phyloP scores from a whole-genome alignment of 1,139 yeast genomes.

The Pichia sp. region DNA sequence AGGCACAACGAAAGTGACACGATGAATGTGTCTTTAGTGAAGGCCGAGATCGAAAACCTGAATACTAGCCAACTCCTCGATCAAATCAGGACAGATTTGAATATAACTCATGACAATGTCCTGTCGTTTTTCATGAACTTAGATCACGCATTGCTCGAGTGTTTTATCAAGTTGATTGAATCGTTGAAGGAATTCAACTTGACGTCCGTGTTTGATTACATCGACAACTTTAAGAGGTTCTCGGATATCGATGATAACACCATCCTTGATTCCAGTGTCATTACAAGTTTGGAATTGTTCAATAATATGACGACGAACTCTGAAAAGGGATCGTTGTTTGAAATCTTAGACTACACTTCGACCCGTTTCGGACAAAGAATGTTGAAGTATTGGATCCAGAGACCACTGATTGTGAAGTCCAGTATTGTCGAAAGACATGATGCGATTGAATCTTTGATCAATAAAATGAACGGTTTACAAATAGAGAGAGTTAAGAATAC shows the following conservation, averaged over 20 bases:
- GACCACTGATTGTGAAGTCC: slow-evolving; percentile 58
- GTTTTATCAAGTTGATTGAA: slow-evolving; percentile 46
- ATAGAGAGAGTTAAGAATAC: slow-evolving; percentile 51
- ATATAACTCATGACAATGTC: slow-evolving; percentile 9
- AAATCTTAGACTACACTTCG: slow-evolving; percentile 78
- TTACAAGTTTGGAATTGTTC: slow-evolving; percentile 73
- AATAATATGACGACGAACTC: slow-evolving; percentile 56
- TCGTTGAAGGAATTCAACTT: slow-evolving; percentile 66
- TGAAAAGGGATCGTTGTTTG: slow-evolving; percentile 66
- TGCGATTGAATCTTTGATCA: slow-evolving; percentile 58
- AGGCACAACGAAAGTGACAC: slow-evolving; percentile 8
- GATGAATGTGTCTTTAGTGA: slow-evolving; percentile 1
- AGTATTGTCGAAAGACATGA: slow-evolving; percentile 58
- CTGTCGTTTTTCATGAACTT: slow-evolving; percentile 17
- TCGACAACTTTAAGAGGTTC: slow-evolving; percentile 53
- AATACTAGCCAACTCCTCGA: slow-evolving; percentile 4
- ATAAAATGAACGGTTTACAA: slow-evolving; percentile 30
- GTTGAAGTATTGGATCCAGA: slow-evolving; percentile 68
- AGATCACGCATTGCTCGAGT: slow-evolving; percentile 25
- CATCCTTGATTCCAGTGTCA: slow-evolving; percentile 67
- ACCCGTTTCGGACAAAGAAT: slow-evolving; percentile 74
- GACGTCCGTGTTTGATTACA: slow-evolving; percentile 52
- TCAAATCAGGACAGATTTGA: slow-evolving; percentile 8
- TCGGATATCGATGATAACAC: slow-evolving; percentile 48
- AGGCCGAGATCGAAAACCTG: background rate